Percentiles rank a stretch among this genome's conserved stretches.
Conservation (phyloP, 1,139 yeast species). For the Zygosaccharomyces pseudobailii region DNA sequence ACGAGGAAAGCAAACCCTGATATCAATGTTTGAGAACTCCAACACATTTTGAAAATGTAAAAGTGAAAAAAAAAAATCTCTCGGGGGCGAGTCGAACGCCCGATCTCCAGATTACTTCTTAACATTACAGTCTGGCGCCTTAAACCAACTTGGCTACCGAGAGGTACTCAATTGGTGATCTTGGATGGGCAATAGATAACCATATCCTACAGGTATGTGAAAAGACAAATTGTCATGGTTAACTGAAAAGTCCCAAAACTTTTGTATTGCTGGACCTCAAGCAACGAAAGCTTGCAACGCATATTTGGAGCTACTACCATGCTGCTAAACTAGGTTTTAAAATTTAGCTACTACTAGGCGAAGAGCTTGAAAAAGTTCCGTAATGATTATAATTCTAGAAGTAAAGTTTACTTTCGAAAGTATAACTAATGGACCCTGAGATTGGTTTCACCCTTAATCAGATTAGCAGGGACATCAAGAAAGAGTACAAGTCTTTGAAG, state of each 20-base stretch:
- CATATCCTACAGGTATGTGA: no score
- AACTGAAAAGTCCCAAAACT: no score
- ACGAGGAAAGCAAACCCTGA: no score
- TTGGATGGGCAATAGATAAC: no score
- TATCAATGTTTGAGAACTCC: neutral
- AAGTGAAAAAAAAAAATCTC: conserved; percentile 11
- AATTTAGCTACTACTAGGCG: neutral
- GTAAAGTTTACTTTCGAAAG: no score
- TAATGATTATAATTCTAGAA: neutral
- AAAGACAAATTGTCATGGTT: no score
- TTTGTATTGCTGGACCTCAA: no score
- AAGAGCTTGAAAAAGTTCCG: neutral
- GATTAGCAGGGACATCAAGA: conserved; percentile 37
- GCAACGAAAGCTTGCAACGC: no score
- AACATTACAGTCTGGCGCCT: conserved; percentile 18
- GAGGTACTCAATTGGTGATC: conserved; percentile 3
- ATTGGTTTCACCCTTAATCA: conserved; percentile 14
- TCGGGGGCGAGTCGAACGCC: conserved; percentile 20
- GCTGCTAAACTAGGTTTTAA: neutral
- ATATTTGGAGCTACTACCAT: no score
- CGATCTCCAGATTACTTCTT: conserved; percentile 16
- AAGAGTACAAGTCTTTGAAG: conserved; percentile 50
- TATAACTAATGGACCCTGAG: conserved; percentile 1
- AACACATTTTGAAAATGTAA: neutral
- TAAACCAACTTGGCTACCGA: conserved; percentile 19